phyloP scores from a whole-genome alignment of 169 alveolate species.

The Plasmodium gaboni region DNA sequence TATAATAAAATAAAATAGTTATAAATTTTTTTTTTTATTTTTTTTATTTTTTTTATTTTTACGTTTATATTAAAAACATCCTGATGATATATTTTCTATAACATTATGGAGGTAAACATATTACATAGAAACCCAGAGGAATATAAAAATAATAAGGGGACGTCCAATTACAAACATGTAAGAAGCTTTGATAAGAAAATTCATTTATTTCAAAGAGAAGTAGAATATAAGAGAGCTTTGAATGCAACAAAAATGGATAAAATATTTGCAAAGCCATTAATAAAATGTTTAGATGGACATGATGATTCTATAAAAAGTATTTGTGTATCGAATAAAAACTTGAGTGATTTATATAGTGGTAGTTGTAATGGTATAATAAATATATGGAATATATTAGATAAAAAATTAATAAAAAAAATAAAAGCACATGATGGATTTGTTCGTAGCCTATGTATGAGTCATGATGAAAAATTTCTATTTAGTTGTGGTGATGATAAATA shows the following conservation, averaged over 20 bases:
- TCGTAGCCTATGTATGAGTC: conserved; percentile 90
- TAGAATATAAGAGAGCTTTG: conserved; percentile 97
- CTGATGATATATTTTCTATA: no score
- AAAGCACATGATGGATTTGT: conserved; percentile 96
- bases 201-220: conserved; percentile 78
- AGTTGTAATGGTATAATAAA: conserved; percentile 96
- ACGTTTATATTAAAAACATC: no score
- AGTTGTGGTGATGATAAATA: conserved; percentile 96
- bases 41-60: no score
- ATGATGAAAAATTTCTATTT: conserved; percentile 83
- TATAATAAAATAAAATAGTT: no score
- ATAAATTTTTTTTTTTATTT: no score
- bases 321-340: conserved; percentile 26
- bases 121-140: conserved; percentile 81
- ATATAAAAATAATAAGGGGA: conserved; percentile 71
- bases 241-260: conserved; percentile 97
- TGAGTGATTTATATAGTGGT: conserved; percentile 93
- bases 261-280: conserved; percentile 97
- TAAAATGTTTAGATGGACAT: conserved; percentile 96
- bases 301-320: conserved; percentile 95
- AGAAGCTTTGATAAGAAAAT: conserved; percentile 65
- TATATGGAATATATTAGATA: conserved; percentile 94
- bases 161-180: conserved; percentile 65
- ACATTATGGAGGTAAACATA: conserved; percentile 80
- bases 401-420: conserved; percentile 88